These are phyloP conservation scores for Gypsophila paniculata DNA, from an alignment of 179 eudicot genomes.

Conservation along the genomic window DNA sequence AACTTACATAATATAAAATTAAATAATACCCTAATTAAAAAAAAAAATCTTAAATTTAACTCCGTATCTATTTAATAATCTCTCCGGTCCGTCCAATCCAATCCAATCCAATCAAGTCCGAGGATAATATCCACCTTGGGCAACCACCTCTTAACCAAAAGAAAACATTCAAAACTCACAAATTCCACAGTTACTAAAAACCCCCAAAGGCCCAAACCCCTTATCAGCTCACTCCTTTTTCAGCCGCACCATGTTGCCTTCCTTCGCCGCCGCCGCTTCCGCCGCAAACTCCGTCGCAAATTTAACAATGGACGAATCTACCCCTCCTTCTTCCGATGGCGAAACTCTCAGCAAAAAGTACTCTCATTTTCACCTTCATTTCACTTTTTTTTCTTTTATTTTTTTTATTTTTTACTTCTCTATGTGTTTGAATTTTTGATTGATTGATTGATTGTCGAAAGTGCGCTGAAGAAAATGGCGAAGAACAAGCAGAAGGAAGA, in stretches of 20 bases:
- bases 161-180: neutral
- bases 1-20: too few relatives aligned
- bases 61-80: too few relatives aligned
- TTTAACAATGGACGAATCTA: slow-evolving; percentile 15
- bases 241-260: neutral
- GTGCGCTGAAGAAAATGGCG: slow-evolving; percentile 31
- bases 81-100: too few relatives aligned
- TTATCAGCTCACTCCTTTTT: neutral
- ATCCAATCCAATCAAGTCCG: too few relatives aligned
- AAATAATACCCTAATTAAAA: too few relatives aligned
- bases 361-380: too few relatives aligned
- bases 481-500: slow-evolving; percentile 61
- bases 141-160: neutral
- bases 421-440: neutral
- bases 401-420: too few relatives aligned
- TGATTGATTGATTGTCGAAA: slow-evolving; percentile 3
- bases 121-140: too few relatives aligned
- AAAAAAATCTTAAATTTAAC: too few relatives aligned
- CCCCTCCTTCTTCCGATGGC: slow-evolving; percentile 9
- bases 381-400: too few relatives aligned
- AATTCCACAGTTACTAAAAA: neutral
- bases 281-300: slow-evolving; percentile 19
- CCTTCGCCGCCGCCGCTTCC: slow-evolving; percentile 8
- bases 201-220: slow-evolving; percentile 22
- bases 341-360: slow-evolving; percentile 31